phyloP scores from a whole-genome alignment of 768 basidiomycete genomes.

The Tricholomella constricta region DNA sequence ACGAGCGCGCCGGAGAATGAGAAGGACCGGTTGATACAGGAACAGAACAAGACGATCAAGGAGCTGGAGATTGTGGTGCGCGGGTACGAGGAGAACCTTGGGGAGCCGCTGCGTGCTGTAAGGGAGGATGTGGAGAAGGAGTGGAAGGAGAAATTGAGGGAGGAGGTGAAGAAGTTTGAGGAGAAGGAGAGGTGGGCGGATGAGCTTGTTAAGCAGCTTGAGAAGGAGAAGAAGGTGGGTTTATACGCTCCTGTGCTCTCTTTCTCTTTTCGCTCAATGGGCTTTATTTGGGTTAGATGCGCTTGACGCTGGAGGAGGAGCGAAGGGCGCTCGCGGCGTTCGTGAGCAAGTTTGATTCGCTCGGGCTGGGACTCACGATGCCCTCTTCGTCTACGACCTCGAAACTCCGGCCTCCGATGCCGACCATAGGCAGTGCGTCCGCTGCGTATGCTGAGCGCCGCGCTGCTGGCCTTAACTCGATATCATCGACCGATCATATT shows the following conservation, averaged over 20 bases:
- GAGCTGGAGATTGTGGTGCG: constrained; percentile 74
- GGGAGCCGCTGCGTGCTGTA: constrained; percentile 64
- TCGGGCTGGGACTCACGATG: constrained; percentile 50
- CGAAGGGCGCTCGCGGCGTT: constrained; percentile 77
- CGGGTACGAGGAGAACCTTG: constrained; percentile 74
- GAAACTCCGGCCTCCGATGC: constrained; percentile 51
- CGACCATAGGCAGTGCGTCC: constrained; percentile 51
- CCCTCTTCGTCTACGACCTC: constrained; percentile 32
- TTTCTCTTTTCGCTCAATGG: neutral
- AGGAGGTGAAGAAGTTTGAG: constrained; percentile 58
- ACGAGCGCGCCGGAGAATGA: constrained; percentile 70
- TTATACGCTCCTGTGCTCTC: constrained; percentile 1
- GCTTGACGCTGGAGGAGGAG: constrained; percentile 73
- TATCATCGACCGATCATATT: constrained; percentile 3
- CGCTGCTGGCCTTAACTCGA: constrained; percentile 32
- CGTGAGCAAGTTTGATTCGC: constrained; percentile 78
- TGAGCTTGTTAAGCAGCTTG: constrained; percentile 73
- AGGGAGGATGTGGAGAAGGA: constrained; percentile 77
- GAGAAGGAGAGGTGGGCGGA: constrained; percentile 75
- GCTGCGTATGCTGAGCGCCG: constrained; percentile 52
- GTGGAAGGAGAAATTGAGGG: constrained; percentile 62
- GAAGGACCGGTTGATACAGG: constrained; percentile 72
- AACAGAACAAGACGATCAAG: constrained; percentile 73
- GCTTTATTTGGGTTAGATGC: constrained; percentile 35
- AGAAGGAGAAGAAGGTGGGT: constrained; percentile 74